Evolutionary conservation across 2,329 filamentous ascomycete genomes (phyloP).

Genomic region (Aspergillus hortae): DNA sequence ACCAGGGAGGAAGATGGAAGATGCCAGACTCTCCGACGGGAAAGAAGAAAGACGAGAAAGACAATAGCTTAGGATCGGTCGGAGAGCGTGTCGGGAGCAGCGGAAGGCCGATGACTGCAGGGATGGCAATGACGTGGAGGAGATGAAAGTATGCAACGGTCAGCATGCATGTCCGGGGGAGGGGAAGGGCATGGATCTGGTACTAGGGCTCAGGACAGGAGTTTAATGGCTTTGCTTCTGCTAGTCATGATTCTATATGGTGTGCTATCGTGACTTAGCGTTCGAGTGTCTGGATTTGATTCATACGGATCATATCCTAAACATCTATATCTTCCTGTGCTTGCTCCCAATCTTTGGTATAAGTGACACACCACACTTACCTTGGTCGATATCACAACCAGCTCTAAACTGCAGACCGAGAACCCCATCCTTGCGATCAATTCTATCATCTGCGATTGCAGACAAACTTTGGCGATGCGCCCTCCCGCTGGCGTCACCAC

Average conservation of each 20-base stretch:
- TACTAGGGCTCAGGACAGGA: neutral
- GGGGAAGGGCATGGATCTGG: neutral
- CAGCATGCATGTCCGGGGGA: neutral
- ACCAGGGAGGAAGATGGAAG: neutral
- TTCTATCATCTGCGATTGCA: no score
- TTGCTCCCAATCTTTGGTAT: no score
- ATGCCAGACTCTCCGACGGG: no score
- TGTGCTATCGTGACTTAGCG: neutral
- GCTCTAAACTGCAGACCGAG: no score
- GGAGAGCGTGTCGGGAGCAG: conserved; percentile 3
- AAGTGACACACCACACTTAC: no score
- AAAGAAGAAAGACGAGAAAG: neutral
- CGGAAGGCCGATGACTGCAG: conserved; percentile 2
- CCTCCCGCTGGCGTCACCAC: conserved; percentile 11
- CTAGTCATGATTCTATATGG: neutral
- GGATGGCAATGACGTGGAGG: conserved; percentile 5
- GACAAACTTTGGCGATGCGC: neutral
- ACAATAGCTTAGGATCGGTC: neutral
- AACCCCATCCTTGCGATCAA: no score
- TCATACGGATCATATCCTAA: no score
- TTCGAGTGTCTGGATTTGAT: no score
- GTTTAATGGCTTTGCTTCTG: neutral
- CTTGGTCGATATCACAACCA: no score
- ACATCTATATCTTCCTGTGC: no score
- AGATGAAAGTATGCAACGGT: conserved; percentile 3